phyloP scores from a whole-genome alignment of 106 monocot species.

The Triglochin maritima region DNA sequence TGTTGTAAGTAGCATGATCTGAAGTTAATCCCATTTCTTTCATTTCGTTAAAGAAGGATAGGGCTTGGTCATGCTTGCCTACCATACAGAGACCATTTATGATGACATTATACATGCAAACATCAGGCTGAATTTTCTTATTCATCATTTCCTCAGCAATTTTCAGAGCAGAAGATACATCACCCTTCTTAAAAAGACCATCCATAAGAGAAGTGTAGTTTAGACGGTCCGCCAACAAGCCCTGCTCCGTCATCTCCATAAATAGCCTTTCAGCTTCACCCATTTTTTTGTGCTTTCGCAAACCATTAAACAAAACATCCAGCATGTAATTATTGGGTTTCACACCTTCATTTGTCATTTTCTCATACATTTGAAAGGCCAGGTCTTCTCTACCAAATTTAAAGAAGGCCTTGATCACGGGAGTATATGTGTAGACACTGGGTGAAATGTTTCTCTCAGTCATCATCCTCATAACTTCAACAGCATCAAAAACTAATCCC shows the following conservation, averaged over 20 bases:
- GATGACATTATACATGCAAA: conserved; percentile 69
- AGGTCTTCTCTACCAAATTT: conserved; percentile 46
- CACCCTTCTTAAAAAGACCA: conserved; percentile 62
- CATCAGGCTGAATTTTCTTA: conserved; percentile 44
- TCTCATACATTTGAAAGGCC: conserved; percentile 47
- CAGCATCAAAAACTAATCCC: conserved; percentile 49
- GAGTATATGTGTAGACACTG: conserved; percentile 52
- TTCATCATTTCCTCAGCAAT: conserved; percentile 55
- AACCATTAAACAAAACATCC: conserved; percentile 68
- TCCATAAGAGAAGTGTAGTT: conserved; percentile 92
- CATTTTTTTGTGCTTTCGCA: conserved; percentile 59
- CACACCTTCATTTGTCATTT: conserved; percentile 49
- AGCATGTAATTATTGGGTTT: conserved; percentile 41
- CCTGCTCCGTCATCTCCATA: conserved; percentile 33
- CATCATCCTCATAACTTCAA: conserved; percentile 52
- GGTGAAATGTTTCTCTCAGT: conserved; percentile 38
- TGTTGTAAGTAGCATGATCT: conserved; percentile 73
- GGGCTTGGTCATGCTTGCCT: conserved; percentile 61
- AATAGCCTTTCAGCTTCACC: conserved; percentile 52
- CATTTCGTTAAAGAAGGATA: conserved; percentile 44
- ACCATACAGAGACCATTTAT: conserved; percentile 60
- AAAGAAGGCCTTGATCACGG: conserved; percentile 58
- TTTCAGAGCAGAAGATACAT: conserved; percentile 46
- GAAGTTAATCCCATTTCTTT: conserved; percentile 47
- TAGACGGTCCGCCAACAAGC: conserved; percentile 44